Percentiles rank a stretch among this genome's conserved stretches.
phyloP scores from a whole-genome alignment of 495 filamentous ascomycete genomes.

The Penicillium ochrochloron region DNA sequence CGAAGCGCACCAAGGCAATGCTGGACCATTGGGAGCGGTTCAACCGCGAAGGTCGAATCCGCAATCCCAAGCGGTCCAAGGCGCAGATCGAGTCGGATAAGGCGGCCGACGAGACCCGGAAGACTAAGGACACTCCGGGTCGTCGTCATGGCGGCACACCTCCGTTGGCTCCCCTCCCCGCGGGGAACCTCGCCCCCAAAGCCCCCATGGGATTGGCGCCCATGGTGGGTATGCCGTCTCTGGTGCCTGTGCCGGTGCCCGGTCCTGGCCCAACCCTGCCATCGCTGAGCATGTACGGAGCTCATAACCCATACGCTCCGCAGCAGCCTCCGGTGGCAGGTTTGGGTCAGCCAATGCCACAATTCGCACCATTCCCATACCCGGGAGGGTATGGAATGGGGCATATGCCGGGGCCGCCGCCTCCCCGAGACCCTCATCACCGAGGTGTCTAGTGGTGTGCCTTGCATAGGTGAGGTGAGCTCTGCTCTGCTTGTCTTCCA shows the following conservation, averaged over 20 bases:
- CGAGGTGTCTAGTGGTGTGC: conserved; percentile 9
- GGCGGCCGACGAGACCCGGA: conserved; percentile 34
- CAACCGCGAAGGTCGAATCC: conserved; percentile 47
- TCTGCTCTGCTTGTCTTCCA: background rate
- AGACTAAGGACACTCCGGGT: conserved; percentile 23
- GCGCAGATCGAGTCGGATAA: conserved; percentile 51
- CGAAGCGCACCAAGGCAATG: conserved; percentile 54
- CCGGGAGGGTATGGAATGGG: conserved; percentile 24
- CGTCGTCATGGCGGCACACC: conserved; percentile 31
- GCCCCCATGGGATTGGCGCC: conserved; percentile 25
- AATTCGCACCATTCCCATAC: conserved; percentile 35
- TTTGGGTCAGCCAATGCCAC: conserved; percentile 32
- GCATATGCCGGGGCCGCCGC: conserved; percentile 11
- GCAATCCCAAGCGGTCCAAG: conserved; percentile 54
- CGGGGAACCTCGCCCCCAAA: conserved; percentile 36
- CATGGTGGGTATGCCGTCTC: conserved; percentile 23
- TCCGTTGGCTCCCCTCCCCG: conserved; percentile 27
- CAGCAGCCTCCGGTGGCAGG: conserved; percentile 24
- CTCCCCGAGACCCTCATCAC: conserved; percentile 14
- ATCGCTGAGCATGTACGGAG: conserved; percentile 24
- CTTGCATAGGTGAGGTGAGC: conserved; percentile 3
- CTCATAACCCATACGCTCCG: conserved; percentile 23
- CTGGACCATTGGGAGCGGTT: conserved; percentile 54
- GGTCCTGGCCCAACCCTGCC: conserved; percentile 25
- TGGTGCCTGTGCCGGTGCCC: conserved; percentile 19